A percentile compares a stretch with the other conserved stretches of the same genome.
Conservation (phyloP, 345 rosid species). For the Microcos paniculata region DNA sequence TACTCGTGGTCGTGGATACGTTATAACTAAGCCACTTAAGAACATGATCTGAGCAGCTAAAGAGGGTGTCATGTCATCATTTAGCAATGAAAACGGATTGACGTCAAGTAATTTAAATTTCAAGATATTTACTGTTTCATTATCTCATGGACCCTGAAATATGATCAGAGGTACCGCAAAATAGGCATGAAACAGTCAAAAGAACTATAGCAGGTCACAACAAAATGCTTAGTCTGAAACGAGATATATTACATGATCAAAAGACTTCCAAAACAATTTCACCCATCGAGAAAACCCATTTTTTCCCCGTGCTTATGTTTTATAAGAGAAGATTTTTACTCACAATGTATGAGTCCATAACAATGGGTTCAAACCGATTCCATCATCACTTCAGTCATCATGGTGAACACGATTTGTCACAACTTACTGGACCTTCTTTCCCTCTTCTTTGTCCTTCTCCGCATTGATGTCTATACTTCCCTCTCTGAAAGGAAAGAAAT, state of each 20-base stretch:
- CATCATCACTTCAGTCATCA: not conserved
- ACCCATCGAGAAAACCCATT: not conserved
- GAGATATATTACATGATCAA: not conserved
- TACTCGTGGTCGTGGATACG: not conserved
- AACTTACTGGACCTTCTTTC: not conserved
- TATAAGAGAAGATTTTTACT: not conserved
- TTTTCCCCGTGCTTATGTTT: too few species aligned
- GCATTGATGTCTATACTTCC: not conserved
- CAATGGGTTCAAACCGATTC: not conserved
- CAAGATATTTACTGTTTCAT: not conserved
- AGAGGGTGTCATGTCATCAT: not conserved
- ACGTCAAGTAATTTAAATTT: not conserved
- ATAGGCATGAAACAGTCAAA: not conserved
- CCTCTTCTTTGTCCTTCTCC: not conserved
- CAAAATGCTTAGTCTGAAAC: not conserved
- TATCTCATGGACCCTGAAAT: not conserved
- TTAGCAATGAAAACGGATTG: not conserved
- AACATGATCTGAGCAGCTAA: not conserved
- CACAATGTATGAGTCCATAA: not conserved
- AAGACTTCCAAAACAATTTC: not conserved
- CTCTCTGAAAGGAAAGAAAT: conserved; percentile 5
- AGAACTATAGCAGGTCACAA: not conserved
- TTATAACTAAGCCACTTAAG: not conserved
- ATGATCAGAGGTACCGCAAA: not conserved
- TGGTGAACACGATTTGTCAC: not conserved